Evolutionary conservation across 2,329 filamentous ascomycete genomes (phyloP), one percentile per base, ranked within the genome.

Genomic region (Cladophialophora immunda): DNA sequence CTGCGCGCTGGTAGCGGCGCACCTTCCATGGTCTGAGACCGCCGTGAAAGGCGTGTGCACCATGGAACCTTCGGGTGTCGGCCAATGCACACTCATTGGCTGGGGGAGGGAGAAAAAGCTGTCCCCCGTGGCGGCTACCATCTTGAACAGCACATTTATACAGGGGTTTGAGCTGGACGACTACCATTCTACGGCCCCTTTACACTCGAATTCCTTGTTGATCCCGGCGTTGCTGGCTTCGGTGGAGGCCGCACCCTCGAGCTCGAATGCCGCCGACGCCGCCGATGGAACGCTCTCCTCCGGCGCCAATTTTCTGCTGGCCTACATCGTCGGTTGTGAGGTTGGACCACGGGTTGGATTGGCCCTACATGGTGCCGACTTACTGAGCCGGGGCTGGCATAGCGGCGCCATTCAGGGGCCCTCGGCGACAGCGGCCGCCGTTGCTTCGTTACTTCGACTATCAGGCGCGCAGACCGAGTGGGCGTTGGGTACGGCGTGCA

Each of bases 91-190:
- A 2, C 66, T 76, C 5, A 68, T 75, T 36, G 74, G 74, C 6
- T 74, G 69, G 65, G 66, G 58, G 8, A 52, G 22, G 53, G 27
- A 62, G 8, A 64, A 79, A 71, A 78, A 77, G 70, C 54, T 80
- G 1, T 73, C 74, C 2, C 77, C 80, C 1, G 67, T 83, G 4
- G 68, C 78, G 2, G 81, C 81, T 0, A 77, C 80, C 0, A 65
- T 82, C 1, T 65, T 83, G 6, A 83, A 83, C 68, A 77, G 78
- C n/a, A 75, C 79, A 0, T 81, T 80, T 64, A 80, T 82, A 57
- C 81, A 83, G 70, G 80, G 75, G 0, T 79, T 79, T 38, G 81
- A 83, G 67, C 69, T 83, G 1, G 80, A 83, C 65, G 81, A 83
- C 66, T 82, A 75, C 61, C 81, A 83, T 67, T 74, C 69, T 34